Conservation (phyloP, 2,329 filamentous ascomycete species). For the Didymella glomerata region DNA sequence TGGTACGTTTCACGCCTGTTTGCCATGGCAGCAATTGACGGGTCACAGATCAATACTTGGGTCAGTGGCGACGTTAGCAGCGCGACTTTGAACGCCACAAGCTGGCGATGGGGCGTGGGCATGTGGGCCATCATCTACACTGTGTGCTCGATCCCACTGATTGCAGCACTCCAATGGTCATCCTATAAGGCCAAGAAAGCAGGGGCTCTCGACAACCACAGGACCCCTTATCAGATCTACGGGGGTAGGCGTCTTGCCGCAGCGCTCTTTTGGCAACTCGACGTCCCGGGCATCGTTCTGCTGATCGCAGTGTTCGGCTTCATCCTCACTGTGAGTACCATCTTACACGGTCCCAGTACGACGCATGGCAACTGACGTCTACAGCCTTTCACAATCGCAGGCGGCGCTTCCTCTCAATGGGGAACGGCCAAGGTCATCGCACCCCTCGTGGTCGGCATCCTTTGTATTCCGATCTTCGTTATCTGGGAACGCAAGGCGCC, state of each 20-base stretch:
- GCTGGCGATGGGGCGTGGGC: slow-evolving; percentile 68
- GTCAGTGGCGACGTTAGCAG: slow-evolving; percentile 66
- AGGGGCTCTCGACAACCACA: slow-evolving; percentile 59
- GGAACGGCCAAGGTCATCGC: slow-evolving; percentile 60
- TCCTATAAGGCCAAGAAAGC: slow-evolving; percentile 61
- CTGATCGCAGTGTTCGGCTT: slow-evolving; percentile 59
- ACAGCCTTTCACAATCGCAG: slow-evolving; percentile 62
- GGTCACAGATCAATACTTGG: slow-evolving; percentile 64
- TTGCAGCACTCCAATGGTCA: slow-evolving; percentile 61
- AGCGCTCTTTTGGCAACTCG: slow-evolving; percentile 66
- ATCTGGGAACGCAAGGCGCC: slow-evolving; percentile 62
- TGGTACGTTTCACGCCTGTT: background rate
- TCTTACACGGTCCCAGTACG: background rate
- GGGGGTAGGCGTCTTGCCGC: slow-evolving; percentile 50
- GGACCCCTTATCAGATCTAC: slow-evolving; percentile 55
- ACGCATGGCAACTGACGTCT: background rate
- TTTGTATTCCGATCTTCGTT: slow-evolving; percentile 60
- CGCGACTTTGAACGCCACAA: slow-evolving; percentile 60
- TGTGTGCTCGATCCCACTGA: slow-evolving; percentile 62
- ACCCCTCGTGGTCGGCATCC: slow-evolving; percentile 61
- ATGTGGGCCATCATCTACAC: slow-evolving; percentile 70
- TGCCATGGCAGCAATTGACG: background rate
- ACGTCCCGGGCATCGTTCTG: slow-evolving; percentile 59
- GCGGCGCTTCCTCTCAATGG: slow-evolving; percentile 61
- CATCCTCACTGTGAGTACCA: slow-evolving; percentile 49